A percentile compares a stretch with the other conserved stretches of the same genome.
phyloP scores from a whole-genome alignment of 1,284 basidiomycete genomes.

The Lignosus rhinocerotis region DNA sequence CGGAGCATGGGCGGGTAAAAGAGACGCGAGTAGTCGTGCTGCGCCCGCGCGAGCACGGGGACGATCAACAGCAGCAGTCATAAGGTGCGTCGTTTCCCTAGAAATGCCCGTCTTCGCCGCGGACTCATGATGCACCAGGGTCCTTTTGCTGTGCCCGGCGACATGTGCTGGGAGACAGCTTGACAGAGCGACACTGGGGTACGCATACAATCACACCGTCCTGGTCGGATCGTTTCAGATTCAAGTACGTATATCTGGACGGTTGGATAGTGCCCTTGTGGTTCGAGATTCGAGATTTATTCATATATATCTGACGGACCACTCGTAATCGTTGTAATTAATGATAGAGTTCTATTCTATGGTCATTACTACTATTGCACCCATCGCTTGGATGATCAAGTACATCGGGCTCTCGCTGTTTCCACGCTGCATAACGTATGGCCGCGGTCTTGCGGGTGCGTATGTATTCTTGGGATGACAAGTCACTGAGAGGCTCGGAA shows the following conservation, averaged over 20 bases:
- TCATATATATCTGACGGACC: background rate
- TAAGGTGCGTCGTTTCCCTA: background rate
- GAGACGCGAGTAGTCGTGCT: slow-evolving; percentile 26
- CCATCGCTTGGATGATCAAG: background rate
- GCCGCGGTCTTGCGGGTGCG: background rate
- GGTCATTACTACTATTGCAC: background rate
- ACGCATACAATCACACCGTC: background rate
- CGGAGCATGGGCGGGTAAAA: slow-evolving; percentile 28
- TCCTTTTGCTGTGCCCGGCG: background rate
- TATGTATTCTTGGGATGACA: background rate
- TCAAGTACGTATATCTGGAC: background rate
- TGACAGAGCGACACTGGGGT: background rate
- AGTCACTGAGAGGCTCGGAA: background rate
- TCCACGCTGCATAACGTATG: background rate
- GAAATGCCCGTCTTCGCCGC: background rate
- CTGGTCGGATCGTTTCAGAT: slow-evolving; percentile 9
- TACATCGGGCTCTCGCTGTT: background rate
- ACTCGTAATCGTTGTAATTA: background rate
- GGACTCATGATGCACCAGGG: background rate
- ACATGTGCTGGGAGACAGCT: background rate
- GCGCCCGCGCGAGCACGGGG: slow-evolving; percentile 12
- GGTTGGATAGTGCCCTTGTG: background rate
- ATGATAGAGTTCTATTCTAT: background rate
- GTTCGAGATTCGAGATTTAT: slow-evolving; percentile 1
- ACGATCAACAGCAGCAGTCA: background rate